Evolutionary conservation across 1,284 basidiomycete species (phyloP), one percentile per base, ranked within the genome.

Genomic region (Puccinia polysora): DNA sequence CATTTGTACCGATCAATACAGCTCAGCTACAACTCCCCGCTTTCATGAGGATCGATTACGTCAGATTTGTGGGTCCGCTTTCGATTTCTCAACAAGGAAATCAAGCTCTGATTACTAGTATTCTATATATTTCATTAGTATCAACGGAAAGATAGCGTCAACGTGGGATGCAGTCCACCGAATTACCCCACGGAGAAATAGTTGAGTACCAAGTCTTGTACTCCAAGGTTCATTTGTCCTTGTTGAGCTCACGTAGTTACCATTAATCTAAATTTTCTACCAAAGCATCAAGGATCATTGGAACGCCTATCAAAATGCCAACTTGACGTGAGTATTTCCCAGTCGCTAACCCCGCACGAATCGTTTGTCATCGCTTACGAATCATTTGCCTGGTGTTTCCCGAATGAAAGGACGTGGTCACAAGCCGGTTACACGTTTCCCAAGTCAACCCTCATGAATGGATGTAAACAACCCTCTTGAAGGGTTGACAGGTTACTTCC

Each of bases 1-100:
- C 68, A 32, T 75, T 75, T 43, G 72, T 67, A 14, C 63, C 64
- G 36, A 47, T 74, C 8, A 65, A 74, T 38, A 50, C 60, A 43
- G 69, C 71, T 15, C 43, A 52, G 18, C 63, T 74, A 6, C 34
- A 38, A 12, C 59, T 74, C n/a, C 73, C 73, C 32, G 55, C 63
- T 14, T 43, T 56, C 59, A 73, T 74, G 73, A 40, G 60, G 25
- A 32, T 74, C 36, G 74, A 73, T 38, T 73, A 68, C 25, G 56
- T 73, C 36, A 56, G 74, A 56, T 58, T 73, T 52, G 68, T 71
- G 49, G 40, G 68, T 25, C 32, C 20, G 8, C 28, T 34, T 43
- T 34, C 28, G 28, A 65, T 55, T 20, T 4, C 28, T n/a, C 15
- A 20, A 45, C 15, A 30, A 10, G n/a, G 4, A 28, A 23, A 8